Conservation (phyloP, 2,329 filamentous ascomycete genomes). For the Chrysoporthe puriensis region DNA sequence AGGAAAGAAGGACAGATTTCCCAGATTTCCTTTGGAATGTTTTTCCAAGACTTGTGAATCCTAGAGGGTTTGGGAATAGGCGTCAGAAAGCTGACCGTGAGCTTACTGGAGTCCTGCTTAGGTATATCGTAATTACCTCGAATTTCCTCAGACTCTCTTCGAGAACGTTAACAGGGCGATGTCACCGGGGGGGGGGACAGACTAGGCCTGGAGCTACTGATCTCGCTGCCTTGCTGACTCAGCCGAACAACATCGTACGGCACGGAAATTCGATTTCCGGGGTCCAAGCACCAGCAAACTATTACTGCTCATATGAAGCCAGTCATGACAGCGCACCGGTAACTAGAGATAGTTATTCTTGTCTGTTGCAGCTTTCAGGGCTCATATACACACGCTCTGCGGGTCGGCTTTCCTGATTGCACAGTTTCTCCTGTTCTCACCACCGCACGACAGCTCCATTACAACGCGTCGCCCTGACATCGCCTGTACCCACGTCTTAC, state of each 20-base stretch:
- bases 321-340: neutral
- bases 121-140: slow-evolving; percentile 51
- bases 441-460: neutral
- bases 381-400: neutral
- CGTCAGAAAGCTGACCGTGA: slow-evolving; percentile 45
- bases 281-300: neutral
- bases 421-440: neutral
- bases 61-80: slow-evolving; percentile 40
- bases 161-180: slow-evolving; percentile 23
- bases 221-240: slow-evolving; percentile 1
- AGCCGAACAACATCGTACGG: slow-evolving; percentile 11
- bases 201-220: neutral
- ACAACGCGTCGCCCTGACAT: neutral
- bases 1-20: slow-evolving; percentile 31
- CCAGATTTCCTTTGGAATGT: slow-evolving; percentile 60
- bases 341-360: neutral
- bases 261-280: slow-evolving; percentile 6
- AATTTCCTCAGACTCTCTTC: slow-evolving; percentile 41
- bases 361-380: neutral
- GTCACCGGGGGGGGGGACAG: too few species aligned
- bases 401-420: neutral
- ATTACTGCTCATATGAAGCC: neutral
- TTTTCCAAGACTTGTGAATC: slow-evolving; percentile 48
- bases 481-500: neutral
- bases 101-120: slow-evolving; percentile 53